phyloP scores from a whole-genome alignment of 306 rosid genomes.

The Glycine soja region DNA sequence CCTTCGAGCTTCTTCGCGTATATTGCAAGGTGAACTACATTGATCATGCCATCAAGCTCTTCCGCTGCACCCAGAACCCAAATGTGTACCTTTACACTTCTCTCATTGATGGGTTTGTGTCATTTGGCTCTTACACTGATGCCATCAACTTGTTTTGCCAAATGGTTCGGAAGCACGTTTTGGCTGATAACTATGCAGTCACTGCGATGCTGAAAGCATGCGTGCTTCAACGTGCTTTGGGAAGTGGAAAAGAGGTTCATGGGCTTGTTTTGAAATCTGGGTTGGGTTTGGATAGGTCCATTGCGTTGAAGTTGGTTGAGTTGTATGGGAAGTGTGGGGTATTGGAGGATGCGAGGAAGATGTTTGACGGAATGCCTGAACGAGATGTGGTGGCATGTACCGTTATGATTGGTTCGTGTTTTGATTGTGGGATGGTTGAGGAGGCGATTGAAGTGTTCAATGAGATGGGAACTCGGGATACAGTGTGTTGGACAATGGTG shows the following conservation, averaged over 20 bases:
- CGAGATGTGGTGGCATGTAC: slow-evolving; percentile 51
- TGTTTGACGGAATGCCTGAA: slow-evolving; percentile 59
- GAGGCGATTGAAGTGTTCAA: slow-evolving; percentile 50
- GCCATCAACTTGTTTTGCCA: slow-evolving; percentile 40
- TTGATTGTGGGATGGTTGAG: slow-evolving; percentile 46
- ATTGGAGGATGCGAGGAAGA: slow-evolving; percentile 45
- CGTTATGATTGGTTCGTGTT: slow-evolving; percentile 45
- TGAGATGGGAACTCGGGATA: slow-evolving; percentile 18
- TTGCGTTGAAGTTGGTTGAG: slow-evolving; percentile 52
- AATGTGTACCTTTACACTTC: slow-evolving; percentile 62
- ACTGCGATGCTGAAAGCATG: slow-evolving; percentile 60
- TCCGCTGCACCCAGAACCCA: slow-evolving; percentile 44
- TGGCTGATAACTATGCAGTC: neutral
- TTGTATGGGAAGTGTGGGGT: slow-evolving; percentile 53
- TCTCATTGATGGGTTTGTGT: slow-evolving; percentile 53
- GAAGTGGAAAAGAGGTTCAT: slow-evolving; percentile 51
- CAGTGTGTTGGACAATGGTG: slow-evolving; percentile 48
- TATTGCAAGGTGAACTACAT: slow-evolving; percentile 49
- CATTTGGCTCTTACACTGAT: slow-evolving; percentile 42
- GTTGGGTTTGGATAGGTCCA: slow-evolving; percentile 47
- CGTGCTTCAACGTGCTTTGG: slow-evolving; percentile 40
- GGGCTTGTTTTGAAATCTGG: slow-evolving; percentile 56
- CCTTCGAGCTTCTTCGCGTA: slow-evolving; percentile 54
- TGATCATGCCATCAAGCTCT: slow-evolving; percentile 51
- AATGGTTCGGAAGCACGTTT: no score